Percentiles rank a stretch among this genome's conserved stretches.
Evolutionary conservation across 2,329 filamentous ascomycete species (phyloP).

Genomic region (Achaetomium macrosporum): DNA sequence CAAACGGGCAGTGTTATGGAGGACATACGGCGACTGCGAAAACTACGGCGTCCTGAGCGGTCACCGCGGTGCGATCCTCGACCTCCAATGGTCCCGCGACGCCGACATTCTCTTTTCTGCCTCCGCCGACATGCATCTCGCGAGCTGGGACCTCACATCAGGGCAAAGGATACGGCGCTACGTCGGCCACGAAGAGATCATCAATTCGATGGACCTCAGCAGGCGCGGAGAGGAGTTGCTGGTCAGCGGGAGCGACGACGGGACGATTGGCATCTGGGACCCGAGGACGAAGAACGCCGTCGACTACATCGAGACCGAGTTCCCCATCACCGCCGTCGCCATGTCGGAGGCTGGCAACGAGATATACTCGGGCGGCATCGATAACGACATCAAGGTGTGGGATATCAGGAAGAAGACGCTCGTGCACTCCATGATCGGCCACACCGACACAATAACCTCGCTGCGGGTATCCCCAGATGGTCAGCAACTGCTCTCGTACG

Average conservation of each 20-base stretch:
- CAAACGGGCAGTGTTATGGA: conserved; percentile 69
- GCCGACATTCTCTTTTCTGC: conserved; percentile 86
- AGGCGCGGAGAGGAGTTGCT: conserved; percentile 85
- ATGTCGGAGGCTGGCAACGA: conserved; percentile 94
- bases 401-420: conserved; percentile 88
- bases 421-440: conserved; percentile 80
- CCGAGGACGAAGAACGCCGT: conserved; percentile 82
- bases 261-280: conserved; percentile 93
- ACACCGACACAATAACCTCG: conserved; percentile 87
- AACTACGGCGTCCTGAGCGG: conserved; percentile 88
- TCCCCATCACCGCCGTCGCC: conserved; percentile 85
- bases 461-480: conserved; percentile 88
- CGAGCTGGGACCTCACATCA: conserved; percentile 90
- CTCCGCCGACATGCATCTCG: conserved; percentile 87
- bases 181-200: conserved; percentile 88
- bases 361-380: conserved; percentile 88
- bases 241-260: conserved; percentile 88
- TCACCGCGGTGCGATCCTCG: conserved; percentile 84
- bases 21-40: conserved; percentile 84
- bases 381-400: conserved; percentile 97
- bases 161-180: conserved; percentile 90
- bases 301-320: conserved; percentile 84
- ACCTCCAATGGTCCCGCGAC: conserved; percentile 95
- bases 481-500: conserved; percentile 82
- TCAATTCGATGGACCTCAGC: conserved; percentile 86